Conservation (phyloP, 257 asterid species). For the Craterostigma plantagineum region DNA sequence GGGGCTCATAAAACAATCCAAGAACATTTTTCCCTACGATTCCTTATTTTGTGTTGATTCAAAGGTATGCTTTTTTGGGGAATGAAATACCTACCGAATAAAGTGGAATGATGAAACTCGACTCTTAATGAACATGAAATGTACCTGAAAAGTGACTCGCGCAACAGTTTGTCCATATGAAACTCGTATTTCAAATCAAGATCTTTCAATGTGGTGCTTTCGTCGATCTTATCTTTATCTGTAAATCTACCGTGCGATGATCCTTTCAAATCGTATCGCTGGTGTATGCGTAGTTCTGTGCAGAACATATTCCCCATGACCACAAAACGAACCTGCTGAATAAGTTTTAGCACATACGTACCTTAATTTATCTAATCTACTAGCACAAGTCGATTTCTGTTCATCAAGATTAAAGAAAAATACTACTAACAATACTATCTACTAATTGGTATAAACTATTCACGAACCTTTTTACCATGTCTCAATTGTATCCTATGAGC, state of each 20-base stretch:
- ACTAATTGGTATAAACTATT: constrained; percentile 6
- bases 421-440: constrained; percentile 9
- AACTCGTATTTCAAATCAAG: constrained; percentile 80
- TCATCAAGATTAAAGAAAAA: constrained; percentile 3
- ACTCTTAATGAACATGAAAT: constrained; percentile 10
- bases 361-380: constrained; percentile 6
- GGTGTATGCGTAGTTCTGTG: constrained; percentile 84
- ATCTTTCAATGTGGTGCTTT: constrained; percentile 82
- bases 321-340: constrained; percentile 77
- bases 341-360: constrained; percentile 8
- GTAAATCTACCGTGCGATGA: constrained; percentile 87
- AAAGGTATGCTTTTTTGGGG: too few relatives aligned
- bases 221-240: constrained; percentile 49
- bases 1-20: too few relatives aligned
- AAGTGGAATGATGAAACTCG: neutral
- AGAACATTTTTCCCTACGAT: too few relatives aligned
- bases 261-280: constrained; percentile 92
- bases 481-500: constrained; percentile 53
- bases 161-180: constrained; percentile 77
- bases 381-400: neutral
- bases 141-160: constrained; percentile 66
- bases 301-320: constrained; percentile 99
- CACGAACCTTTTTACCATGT: constrained; percentile 58
- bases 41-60: too few relatives aligned
- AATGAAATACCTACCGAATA: too few relatives aligned